phyloP scores from a whole-genome alignment of 2,329 filamentous ascomycete genomes.

The Ilyonectria robusta region DNA sequence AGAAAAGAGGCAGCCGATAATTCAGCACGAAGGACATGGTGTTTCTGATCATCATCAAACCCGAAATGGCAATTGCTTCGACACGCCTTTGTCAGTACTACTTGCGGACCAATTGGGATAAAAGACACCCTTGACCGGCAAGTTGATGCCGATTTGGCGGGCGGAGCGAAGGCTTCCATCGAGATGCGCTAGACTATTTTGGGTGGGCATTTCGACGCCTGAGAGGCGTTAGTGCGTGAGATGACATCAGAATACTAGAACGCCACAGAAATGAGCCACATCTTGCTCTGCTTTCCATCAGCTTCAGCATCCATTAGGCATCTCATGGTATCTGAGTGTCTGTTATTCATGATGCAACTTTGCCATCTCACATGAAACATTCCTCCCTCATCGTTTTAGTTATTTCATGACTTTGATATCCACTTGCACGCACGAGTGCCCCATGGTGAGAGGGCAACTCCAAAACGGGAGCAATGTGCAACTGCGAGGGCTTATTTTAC shows the following conservation, averaged over 20 bases:
- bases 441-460: too few species aligned
- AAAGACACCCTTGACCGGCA: neutral
- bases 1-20: neutral
- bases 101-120: neutral
- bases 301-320: too few species aligned
- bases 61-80: constrained; percentile 8
- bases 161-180: neutral
- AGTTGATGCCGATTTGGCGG: neutral
- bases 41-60: neutral
- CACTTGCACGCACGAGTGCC: too few species aligned
- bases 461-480: too few species aligned
- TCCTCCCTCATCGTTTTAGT: too few species aligned
- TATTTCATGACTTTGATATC: too few species aligned
- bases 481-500: too few species aligned
- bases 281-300: too few species aligned
- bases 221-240: neutral
- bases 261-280: neutral
- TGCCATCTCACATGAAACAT: too few species aligned
- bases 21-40: neutral
- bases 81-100: too few species aligned
- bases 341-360: too few species aligned
- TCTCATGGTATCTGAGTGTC: too few species aligned
- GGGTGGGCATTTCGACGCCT: constrained; percentile 33
- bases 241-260: neutral
- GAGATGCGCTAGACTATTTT: constrained; percentile 6